phyloP scores from a whole-genome alignment of 106 monocot species.

The Allium fistulosum region DNA sequence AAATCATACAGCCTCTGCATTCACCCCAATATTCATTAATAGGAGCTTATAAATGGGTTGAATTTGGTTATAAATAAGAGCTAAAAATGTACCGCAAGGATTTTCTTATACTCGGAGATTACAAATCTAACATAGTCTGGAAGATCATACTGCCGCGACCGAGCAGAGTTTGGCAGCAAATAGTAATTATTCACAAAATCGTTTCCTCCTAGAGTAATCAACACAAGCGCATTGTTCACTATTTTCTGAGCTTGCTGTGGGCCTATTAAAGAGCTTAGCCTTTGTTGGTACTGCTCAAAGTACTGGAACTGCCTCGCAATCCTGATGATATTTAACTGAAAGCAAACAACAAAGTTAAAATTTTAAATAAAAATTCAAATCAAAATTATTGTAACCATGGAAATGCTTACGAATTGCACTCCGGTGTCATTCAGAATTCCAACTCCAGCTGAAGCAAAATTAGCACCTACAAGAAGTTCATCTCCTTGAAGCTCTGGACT shows the following conservation, averaged over 20 bases:
- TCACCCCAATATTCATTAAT: neutral
- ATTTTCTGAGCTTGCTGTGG: constrained; percentile 23
- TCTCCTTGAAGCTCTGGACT: constrained; percentile 19
- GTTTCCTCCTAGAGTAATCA: constrained; percentile 88
- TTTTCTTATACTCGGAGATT: constrained; percentile 84
- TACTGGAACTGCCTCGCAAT: constrained; percentile 50
- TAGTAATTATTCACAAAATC: constrained; percentile 99
- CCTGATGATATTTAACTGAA: constrained; percentile 71
- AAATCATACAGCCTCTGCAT: constrained; percentile 37
- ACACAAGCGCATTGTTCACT: constrained; percentile 52
- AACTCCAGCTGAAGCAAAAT: constrained; percentile 48
- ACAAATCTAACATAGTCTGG: constrained; percentile 71
- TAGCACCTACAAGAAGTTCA: constrained; percentile 28
- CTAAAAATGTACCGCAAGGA: constrained; percentile 46
- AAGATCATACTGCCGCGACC: constrained; percentile 72
- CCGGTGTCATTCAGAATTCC: constrained; percentile 51
- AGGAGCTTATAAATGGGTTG: neutral
- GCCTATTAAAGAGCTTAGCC: constrained; percentile 44
- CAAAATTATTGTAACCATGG: neutral
- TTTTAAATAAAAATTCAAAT: neutral
- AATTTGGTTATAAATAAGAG: neutral
- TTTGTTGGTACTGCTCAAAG: constrained; percentile 59
- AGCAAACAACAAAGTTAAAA: neutral
- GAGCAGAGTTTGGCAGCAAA: constrained; percentile 61
- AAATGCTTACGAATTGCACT: constrained; percentile 30